phyloP scores from a whole-genome alignment of 441 rosid genomes.

The Corymbia citriodora region DNA sequence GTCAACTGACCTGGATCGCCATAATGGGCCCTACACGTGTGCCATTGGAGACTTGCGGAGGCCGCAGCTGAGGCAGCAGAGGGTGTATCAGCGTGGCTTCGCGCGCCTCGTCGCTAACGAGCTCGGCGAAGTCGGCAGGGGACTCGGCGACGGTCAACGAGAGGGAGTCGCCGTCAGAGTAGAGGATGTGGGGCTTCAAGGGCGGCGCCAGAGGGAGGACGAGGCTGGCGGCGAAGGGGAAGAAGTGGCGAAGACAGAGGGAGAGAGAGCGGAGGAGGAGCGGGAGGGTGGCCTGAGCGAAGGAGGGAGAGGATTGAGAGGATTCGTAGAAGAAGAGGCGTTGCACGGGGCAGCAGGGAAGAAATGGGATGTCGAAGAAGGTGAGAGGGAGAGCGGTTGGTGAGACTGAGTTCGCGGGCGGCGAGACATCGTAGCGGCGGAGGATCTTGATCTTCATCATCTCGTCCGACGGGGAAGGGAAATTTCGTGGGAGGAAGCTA shows the following conservation, averaged over 20 bases:
- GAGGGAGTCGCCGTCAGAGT: too few species aligned
- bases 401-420: constrained; percentile 19
- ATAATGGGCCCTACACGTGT: too few species aligned
- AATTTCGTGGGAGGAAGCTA: background rate
- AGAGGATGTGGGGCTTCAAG: too few species aligned
- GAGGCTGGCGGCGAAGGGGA: constrained; percentile 28
- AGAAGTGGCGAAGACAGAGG: constrained; percentile 41
- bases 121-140: too few species aligned
- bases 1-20: too few species aligned
- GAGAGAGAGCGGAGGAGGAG: constrained; percentile 42
- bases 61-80: too few species aligned
- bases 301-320: constrained; percentile 21
- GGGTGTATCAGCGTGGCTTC: too few species aligned
- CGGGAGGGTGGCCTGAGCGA: constrained; percentile 17
- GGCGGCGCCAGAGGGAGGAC: too few species aligned
- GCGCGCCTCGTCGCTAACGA: too few species aligned
- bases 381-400: constrained; percentile 29
- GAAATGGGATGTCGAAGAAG: constrained; percentile 48
- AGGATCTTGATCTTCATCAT: background rate
- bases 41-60: accelerated
- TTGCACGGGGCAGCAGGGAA: constrained; percentile 16
- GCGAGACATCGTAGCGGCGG: constrained; percentile 11
- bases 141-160: background rate
- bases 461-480: background rate
- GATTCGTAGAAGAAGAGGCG: constrained; percentile 38